Evolutionary conservation across 495 filamentous ascomycete species (phyloP).

Genomic region (Penicillium pulvis): DNA sequence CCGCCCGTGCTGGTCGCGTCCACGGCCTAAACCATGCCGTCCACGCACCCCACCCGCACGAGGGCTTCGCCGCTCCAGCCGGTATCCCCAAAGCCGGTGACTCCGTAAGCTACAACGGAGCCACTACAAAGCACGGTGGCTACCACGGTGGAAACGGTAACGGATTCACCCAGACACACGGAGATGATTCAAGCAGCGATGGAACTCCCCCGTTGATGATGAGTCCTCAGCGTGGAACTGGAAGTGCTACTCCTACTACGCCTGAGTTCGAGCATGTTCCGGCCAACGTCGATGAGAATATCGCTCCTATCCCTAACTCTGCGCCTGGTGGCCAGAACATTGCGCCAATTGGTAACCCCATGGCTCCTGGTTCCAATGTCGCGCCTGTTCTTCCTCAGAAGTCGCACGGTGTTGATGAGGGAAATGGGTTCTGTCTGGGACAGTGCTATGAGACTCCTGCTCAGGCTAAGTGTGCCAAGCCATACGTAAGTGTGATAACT

Average conservation of each 20-base stretch:
- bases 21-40: slow-evolving; percentile 3
- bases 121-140: neutral
- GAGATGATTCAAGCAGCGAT: neutral
- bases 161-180: slow-evolving; percentile 1
- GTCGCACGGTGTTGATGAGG: slow-evolving; percentile 23
- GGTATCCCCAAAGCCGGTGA: neutral
- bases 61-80: slow-evolving; percentile 5
- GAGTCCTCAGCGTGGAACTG: neutral
- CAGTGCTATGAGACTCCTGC: slow-evolving; percentile 18
- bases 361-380: slow-evolving; percentile 17
- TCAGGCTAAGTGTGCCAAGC: slow-evolving; percentile 19
- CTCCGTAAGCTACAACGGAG: neutral
- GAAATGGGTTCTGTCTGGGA: slow-evolving; percentile 33
- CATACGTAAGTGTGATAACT: slow-evolving; percentile 24
- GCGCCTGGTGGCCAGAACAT: slow-evolving; percentile 4
- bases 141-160: slow-evolving; percentile 8
- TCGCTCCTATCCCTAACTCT: neutral
- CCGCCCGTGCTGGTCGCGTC: neutral
- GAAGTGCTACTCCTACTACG: neutral
- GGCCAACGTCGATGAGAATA: neutral
- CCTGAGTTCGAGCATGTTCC: neutral
- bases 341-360: slow-evolving; percentile 17
- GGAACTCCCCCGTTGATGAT: neutral
- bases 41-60: neutral
- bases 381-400: slow-evolving; percentile 16